Conservation (phyloP, 2,329 filamentous ascomycete genomes). For the Dactylellina haptotyla region DNA sequence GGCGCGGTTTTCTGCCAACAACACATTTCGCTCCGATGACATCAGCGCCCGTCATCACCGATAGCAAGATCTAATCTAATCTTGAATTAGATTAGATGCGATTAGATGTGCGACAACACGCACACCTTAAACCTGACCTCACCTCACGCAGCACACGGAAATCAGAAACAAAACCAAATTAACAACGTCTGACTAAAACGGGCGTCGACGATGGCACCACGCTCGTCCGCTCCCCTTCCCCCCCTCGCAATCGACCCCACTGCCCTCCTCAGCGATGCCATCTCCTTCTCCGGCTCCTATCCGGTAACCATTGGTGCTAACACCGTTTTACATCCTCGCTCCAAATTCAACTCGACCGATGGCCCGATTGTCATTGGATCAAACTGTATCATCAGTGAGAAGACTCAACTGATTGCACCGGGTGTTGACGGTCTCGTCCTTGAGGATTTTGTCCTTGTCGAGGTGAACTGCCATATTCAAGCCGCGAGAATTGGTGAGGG, state of each 20-base stretch:
- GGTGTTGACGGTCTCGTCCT: constrained; percentile 64
- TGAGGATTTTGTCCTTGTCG: constrained; percentile 71
- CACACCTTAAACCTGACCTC: not conserved
- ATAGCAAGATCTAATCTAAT: too few species aligned
- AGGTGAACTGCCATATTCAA: constrained; percentile 71
- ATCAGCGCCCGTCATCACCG: constrained; percentile 4
- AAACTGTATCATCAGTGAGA: constrained; percentile 82
- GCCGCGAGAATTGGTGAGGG: constrained; percentile 66
- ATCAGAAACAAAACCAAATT: not conserved
- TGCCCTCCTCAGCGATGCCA: constrained; percentile 68
- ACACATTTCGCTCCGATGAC: too few species aligned
- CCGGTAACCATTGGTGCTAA: constrained; percentile 81
- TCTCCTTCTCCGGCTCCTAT: constrained; percentile 75
- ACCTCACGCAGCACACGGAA: not conserved
- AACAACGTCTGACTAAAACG: too few species aligned
- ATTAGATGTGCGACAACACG: constrained; percentile 25
- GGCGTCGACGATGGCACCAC: too few species aligned
- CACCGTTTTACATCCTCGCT: constrained; percentile 85
- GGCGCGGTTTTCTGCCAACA: too few species aligned
- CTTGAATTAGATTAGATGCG: not conserved
- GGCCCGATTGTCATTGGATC: constrained; percentile 84
- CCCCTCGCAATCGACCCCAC: constrained; percentile 45
- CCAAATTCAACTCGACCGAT: constrained; percentile 78
- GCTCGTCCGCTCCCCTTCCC: constrained; percentile 37
- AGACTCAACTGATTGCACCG: constrained; percentile 67